These are phyloP conservation scores for Geum urbanum DNA, from an alignment of 306 rosid species.

Conservation along the genomic window DNA sequence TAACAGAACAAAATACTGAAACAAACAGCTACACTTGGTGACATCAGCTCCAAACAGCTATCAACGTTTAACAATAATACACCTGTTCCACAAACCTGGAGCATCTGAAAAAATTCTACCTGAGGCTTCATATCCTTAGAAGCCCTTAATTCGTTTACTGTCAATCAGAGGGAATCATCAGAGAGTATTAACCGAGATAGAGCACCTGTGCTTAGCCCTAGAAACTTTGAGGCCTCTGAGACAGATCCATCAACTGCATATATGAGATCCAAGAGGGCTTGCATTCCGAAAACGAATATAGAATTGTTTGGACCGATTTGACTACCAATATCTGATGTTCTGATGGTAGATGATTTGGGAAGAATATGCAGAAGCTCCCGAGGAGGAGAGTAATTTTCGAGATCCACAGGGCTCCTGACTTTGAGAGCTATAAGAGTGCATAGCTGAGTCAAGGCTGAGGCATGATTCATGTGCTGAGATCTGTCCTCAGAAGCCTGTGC, in stretches of 20 bases:
- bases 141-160: conserved; percentile 68
- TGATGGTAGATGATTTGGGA: conserved; percentile 68
- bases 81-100: not conserved
- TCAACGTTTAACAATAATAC: too few relatives aligned
- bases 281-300: conserved; percentile 76
- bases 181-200: conserved; percentile 79
- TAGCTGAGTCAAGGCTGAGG: conserved; percentile 73
- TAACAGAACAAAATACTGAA: too few relatives aligned
- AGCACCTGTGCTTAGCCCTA: conserved; percentile 91
- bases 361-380: conserved; percentile 79
- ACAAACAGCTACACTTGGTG: too few relatives aligned
- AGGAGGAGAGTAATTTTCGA: conserved; percentile 66
- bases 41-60: too few relatives aligned
- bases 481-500: conserved; percentile 97
- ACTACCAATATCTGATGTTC: conserved; percentile 68
- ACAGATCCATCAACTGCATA: conserved; percentile 75
- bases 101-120: conserved; percentile 6
- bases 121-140: conserved; percentile 46
- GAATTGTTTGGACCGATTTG: conserved; percentile 85
- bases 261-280: conserved; percentile 81
- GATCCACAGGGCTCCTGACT: conserved; percentile 66
- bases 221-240: conserved; percentile 75
- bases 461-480: conserved; percentile 88
- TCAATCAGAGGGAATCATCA: conserved; percentile 84
- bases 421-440: conserved; percentile 76